Evolutionary conservation across 352 stramenopile genomes (phyloP).

Genomic region (Phytopythium kandeliae): DNA sequence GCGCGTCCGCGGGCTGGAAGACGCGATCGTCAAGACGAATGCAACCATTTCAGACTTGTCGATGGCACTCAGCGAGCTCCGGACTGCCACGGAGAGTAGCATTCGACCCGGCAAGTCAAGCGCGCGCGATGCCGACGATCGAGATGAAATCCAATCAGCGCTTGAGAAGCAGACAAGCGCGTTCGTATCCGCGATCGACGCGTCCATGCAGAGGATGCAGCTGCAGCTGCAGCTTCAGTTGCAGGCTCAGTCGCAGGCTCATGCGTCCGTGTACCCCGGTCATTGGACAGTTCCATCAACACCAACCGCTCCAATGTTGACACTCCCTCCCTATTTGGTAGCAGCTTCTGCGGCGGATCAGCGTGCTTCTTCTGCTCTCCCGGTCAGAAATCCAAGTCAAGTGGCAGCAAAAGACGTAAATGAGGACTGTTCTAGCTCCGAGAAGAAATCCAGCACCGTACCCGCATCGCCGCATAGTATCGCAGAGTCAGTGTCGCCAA

Average conservation of each 20-base stretch:
- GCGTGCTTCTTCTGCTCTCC: not conserved
- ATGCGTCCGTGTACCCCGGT: conserved; percentile 11
- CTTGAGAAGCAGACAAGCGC: conserved; percentile 28
- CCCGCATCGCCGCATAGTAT: not conserved
- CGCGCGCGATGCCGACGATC: not conserved
- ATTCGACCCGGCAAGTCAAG: conserved; percentile 3
- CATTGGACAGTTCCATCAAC: conserved; percentile 10
- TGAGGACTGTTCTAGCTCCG: not conserved
- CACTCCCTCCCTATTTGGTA: not conserved
- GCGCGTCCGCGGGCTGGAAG: conserved; percentile 21
- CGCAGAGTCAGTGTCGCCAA: not conserved
- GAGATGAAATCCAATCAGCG: conserved; percentile 8
- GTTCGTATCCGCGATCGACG: conserved; percentile 43
- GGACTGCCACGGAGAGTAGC: not conserved
- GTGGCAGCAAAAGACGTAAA: not conserved
- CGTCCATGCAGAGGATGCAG: conserved; percentile 58
- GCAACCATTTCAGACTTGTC: conserved; percentile 4
- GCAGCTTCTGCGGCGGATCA: not conserved
- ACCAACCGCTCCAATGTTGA: not conserved
- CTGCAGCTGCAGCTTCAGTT: conserved; percentile 51
- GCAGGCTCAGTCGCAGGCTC: conserved; percentile 18
- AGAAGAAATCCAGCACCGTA: too few species aligned
- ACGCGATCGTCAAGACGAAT: conserved; percentile 18
- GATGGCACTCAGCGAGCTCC: conserved; percentile 3
- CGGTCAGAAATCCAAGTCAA: too few species aligned